Evolutionary conservation across 495 filamentous ascomycete genomes (phyloP).

Genomic region (Evernia prunastri): DNA sequence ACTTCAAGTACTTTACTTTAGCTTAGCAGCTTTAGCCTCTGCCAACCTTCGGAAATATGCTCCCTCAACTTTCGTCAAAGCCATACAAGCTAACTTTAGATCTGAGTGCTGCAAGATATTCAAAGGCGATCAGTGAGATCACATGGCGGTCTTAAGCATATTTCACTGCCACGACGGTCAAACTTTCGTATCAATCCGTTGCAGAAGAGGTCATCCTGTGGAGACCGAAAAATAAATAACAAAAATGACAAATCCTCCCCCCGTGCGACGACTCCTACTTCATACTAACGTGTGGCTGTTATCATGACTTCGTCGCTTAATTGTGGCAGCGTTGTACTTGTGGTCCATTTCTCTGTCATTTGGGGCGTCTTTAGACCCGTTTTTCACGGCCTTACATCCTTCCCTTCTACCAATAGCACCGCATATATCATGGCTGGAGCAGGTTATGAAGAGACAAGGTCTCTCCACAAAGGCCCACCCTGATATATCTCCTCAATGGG

Average conservation of each 20-base stretch:
- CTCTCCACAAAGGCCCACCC: neutral
- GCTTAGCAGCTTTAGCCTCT: neutral
- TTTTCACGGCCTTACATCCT: conserved; percentile 2
- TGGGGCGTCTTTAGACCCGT: conserved; percentile 10
- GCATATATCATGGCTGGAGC: conserved; percentile 2
- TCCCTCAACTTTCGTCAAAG: neutral
- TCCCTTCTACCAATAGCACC: conserved; percentile 1
- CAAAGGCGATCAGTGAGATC: conserved; percentile 7
- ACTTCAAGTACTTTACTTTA: no score
- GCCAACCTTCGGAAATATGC: neutral
- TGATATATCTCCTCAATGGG: neutral
- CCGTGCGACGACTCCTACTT: neutral
- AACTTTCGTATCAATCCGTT: neutral
- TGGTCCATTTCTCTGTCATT: neutral
- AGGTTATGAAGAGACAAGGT: neutral
- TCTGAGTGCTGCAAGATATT: neutral
- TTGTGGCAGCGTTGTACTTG: neutral
- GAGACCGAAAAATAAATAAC: neutral
- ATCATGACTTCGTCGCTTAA: neutral
- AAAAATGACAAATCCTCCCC: conserved; percentile 1
- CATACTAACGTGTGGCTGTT: conserved; percentile 2
- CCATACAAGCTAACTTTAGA: neutral
- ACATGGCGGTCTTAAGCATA: conserved; percentile 11
- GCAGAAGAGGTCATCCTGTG: neutral
- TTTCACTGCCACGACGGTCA: conserved; percentile 6